phyloP scores from a whole-genome alignment of 2,329 filamentous ascomycete species.

The Neocucurbitaria cava region DNA sequence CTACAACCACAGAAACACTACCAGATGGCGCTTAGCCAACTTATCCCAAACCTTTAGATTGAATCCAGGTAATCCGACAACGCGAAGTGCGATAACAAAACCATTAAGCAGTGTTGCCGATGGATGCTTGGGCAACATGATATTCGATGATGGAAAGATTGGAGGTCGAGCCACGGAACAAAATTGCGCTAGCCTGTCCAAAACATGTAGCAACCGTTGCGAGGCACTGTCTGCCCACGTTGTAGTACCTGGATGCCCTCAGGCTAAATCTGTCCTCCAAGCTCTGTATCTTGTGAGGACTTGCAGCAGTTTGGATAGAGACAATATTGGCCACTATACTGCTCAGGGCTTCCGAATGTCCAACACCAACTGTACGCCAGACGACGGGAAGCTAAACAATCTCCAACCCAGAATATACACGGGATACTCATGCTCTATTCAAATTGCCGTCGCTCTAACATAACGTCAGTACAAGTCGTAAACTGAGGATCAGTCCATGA shows the following conservation, averaged over 20 bases:
- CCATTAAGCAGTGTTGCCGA: constrained; percentile 4
- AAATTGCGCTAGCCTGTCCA: constrained; percentile 1
- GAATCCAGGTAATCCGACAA: too few relatives aligned
- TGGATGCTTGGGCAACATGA: constrained; percentile 12
- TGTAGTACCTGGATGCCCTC: not conserved
- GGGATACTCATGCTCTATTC: not conserved
- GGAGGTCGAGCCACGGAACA: constrained; percentile 4
- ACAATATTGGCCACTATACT: too few relatives aligned
- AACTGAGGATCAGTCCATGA: constrained; percentile 33
- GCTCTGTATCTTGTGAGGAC: not conserved
- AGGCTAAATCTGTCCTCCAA: not conserved
- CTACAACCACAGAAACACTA: too few relatives aligned
- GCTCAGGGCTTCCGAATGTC: too few relatives aligned
- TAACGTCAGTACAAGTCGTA: not conserved
- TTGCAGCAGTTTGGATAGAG: not conserved
- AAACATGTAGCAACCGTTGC: not conserved
- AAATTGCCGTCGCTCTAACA: not conserved
- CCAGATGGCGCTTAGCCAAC: too few relatives aligned
- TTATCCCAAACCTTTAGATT: too few relatives aligned
- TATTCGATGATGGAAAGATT: not conserved
- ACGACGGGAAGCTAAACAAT: not conserved
- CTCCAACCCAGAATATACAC: not conserved
- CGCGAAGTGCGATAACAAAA: not conserved
- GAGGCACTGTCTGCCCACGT: not conserved
- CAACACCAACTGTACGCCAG: not conserved